phyloP scores from a whole-genome alignment of 2,329 filamentous ascomycete species.

The Epichloe sp. region DNA sequence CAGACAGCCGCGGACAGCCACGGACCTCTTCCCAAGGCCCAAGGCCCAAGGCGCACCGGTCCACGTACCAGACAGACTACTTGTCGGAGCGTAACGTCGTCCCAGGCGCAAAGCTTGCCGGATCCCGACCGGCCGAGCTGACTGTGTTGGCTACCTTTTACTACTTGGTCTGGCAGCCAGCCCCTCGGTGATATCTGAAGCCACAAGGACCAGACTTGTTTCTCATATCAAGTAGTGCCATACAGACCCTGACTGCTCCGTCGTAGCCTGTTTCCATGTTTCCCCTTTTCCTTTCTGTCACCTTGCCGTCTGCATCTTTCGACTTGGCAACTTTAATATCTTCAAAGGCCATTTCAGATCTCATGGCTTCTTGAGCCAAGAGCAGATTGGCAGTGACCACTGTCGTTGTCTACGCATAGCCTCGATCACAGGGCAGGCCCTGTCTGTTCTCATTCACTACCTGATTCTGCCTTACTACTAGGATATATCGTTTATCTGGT shows the following conservation, averaged over 20 bases:
- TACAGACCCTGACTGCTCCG: not conserved
- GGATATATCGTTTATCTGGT: too few species aligned
- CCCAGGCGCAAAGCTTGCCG: not conserved
- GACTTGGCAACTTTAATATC: not conserved
- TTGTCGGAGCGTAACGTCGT: not conserved
- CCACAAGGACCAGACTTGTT: not conserved
- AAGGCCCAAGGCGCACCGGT: not conserved
- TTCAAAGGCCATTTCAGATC: not conserved
- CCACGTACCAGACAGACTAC: constrained; percentile 2
- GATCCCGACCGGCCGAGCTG: not conserved
- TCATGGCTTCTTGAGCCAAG: not conserved
- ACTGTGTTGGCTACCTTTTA: not conserved
- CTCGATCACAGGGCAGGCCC: not conserved
- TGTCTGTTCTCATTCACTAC: not conserved
- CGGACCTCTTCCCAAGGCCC: not conserved
- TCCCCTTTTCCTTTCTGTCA: not conserved
- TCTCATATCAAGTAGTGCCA: not conserved
- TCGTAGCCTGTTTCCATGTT: not conserved
- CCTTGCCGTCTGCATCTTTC: not conserved
- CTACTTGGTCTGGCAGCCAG: not conserved
- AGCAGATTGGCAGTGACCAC: not conserved
- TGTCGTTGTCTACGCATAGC: not conserved
- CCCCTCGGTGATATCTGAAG: not conserved
- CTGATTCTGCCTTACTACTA: too few species aligned
- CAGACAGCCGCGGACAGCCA: constrained; percentile 1